Evolutionary conservation across 805 yeast species (phyloP), one percentile per base, ranked within the genome.

Genomic region (Brettanomyces bruxellensis): DNA sequence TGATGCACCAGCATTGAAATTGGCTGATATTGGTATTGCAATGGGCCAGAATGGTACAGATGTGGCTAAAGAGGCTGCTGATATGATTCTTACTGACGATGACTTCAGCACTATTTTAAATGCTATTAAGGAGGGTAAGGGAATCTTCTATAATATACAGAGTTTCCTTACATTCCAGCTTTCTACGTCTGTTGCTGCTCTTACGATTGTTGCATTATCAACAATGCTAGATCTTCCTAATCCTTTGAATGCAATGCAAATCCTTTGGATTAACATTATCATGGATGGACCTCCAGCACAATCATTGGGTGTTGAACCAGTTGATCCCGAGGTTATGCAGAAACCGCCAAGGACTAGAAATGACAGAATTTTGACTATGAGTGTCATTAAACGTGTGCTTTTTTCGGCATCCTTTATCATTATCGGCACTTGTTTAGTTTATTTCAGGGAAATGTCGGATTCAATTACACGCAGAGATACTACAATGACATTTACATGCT

Each of bases 271-370:
- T 62, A 91, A 91, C 63, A 93, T 91, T 51, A 73, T 91, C 48
- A 91, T 91, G 99, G 99, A 91, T 68, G 99, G 99, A 1, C 99
- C 99, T 9, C 99, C 99, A 4, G 98, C 98, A 1, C 99, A 91
- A 68, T 86, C 95, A 0, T 71, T 91, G 40, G 99, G 99, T 49
- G 98, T 93, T 32, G 99, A 91, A 67, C 95, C 96, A 1, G 98
- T 91, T 12, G 98, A 91, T 60, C 89, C 85, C 51, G 95, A 85
- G 62, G 96, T 91, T 36, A 90, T 91, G 97, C 79, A 76, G 51
- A 86, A 84, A 61, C 97, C 98, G n/a, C 99, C 99, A 45, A 81
- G 99, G 67, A 75, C 80, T 45, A 81, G 97, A 61, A 72, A 78
- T 47, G 98, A 91, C 51, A 82, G 82, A 58, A 93, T 93, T 47